These are phyloP conservation scores for Ophiostoma tasmaniense DNA, from an alignment of 2,329 filamentous ascomycete genomes.

Conservation along the genomic window DNA sequence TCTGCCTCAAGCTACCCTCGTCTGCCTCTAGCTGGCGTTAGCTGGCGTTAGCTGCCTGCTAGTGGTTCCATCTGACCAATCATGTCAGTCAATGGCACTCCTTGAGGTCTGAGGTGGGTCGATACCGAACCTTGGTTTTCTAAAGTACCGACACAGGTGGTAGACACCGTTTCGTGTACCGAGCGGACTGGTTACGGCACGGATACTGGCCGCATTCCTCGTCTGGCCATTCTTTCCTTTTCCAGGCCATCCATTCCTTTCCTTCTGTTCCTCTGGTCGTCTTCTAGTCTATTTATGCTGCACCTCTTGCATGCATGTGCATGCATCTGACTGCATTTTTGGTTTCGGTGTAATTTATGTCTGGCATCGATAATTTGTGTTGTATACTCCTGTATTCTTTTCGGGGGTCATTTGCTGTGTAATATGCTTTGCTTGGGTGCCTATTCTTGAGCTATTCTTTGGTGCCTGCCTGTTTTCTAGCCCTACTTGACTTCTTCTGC, in stretches of 20 bases:
- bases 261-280: background rate
- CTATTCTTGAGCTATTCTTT: background rate
- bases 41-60: background rate
- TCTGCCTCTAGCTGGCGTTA: background rate
- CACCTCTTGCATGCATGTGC: constrained; percentile 4
- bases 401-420: background rate
- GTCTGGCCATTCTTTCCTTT: background rate
- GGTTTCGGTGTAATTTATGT: background rate
- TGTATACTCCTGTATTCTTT: background rate
- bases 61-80: background rate
- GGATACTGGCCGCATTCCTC: constrained; percentile 1
- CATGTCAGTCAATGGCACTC: background rate
- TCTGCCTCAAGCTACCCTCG: background rate
- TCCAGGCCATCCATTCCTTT: background rate
- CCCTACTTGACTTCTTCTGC: background rate
- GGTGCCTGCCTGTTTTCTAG: background rate
- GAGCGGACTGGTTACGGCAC: background rate
- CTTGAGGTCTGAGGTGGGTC: background rate
- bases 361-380: background rate
- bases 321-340: background rate
- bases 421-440: background rate
- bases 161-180: background rate
- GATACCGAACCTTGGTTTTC: background rate
- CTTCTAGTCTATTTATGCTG: background rate
- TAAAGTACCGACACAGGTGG: background rate